These are phyloP conservation scores for Mytilinidion resinicola DNA, from an alignment of 495 filamentous ascomycete genomes.

Conservation along the genomic window DNA sequence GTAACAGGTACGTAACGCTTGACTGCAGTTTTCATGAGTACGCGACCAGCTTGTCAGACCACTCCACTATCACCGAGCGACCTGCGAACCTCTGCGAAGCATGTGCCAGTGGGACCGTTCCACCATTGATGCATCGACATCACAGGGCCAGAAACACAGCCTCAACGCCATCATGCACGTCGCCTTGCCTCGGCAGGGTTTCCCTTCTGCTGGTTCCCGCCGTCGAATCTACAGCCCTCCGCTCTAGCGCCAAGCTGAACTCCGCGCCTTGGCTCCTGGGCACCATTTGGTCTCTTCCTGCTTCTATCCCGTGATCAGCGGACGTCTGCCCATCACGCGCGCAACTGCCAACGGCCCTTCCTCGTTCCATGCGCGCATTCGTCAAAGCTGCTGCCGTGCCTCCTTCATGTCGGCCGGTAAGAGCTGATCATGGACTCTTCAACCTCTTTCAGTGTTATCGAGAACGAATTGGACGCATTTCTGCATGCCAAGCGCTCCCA, in stretches of 20 bases:
- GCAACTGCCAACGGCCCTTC: neutral
- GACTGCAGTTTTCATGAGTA: too few species aligned
- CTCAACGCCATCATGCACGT: slow-evolving; percentile 1
- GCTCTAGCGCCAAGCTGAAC: neutral
- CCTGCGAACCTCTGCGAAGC: neutral
- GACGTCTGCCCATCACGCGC: neutral
- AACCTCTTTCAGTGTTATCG: neutral
- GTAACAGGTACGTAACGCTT: too few species aligned
- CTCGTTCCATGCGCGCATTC: neutral
- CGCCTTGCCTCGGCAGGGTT: neutral
- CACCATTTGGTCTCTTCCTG: neutral
- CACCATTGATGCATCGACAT: neutral
- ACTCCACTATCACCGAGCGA: neutral
- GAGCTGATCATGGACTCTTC: neutral
- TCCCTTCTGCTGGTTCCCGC: neutral
- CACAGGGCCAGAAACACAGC: neutral
- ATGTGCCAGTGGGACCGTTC: too few species aligned
- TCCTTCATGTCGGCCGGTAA: neutral
- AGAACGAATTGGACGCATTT: neutral
- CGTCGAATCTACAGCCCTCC: neutral
- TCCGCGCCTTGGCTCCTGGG: neutral
- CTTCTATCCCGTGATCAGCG: neutral
- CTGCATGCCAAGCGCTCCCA: neutral
- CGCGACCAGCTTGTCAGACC: neutral
- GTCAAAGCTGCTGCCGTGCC: neutral